Evolutionary conservation across 352 stramenopile species (phyloP), one percentile per base, ranked within the genome.

Genomic region (Globisporangium nodosum): DNA sequence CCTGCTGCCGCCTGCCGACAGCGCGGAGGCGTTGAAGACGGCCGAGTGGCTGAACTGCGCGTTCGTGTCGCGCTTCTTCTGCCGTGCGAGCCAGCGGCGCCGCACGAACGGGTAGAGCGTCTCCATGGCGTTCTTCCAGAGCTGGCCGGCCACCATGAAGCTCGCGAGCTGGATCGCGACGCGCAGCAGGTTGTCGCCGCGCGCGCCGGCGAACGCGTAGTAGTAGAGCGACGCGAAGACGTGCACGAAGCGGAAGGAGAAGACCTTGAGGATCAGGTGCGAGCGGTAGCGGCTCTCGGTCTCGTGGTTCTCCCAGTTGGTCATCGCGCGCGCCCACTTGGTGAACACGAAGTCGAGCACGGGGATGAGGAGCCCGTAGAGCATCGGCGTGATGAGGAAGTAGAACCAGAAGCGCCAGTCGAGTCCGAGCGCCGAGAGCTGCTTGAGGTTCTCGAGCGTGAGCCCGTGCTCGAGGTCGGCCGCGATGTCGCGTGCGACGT

Each of bases 241-340:
- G 71, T 97, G 97, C 9, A 98, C 88, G 60, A 98, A 99, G 49
- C 94, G 88, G 69, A 99, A 99, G 6, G 95, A 89, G 67, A 99
- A 98, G 1, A 98, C 96, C 76, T 99, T 99, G 67, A 98, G 92
- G 63, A 99, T 99, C 56, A 99, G 77, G 31, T 92, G 79, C 64
- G 91, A 96, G 52, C 90, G 78, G 64, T 96, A 89, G 24, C 61
- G 70, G 30, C 75, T 87, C 65, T 93, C 79, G 21, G 89, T 98
- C 54, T 69, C 65, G 73, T 98, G 92, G 69, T 97, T 97, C 70
- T 98, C 92, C 74, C 88, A 98, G 62, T 98, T 85, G 61, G 96
- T 99, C 35, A 99, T 73, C 16, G 66, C 72, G 9, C 76, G 73
- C 3, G 96, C 96, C 49, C 97, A 58, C 45, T 57, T 71, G 51